These are phyloP conservation scores for Picochlorum sp. DNA, from an alignment of 139 green algal genomes.

Conservation along the genomic window DNA sequence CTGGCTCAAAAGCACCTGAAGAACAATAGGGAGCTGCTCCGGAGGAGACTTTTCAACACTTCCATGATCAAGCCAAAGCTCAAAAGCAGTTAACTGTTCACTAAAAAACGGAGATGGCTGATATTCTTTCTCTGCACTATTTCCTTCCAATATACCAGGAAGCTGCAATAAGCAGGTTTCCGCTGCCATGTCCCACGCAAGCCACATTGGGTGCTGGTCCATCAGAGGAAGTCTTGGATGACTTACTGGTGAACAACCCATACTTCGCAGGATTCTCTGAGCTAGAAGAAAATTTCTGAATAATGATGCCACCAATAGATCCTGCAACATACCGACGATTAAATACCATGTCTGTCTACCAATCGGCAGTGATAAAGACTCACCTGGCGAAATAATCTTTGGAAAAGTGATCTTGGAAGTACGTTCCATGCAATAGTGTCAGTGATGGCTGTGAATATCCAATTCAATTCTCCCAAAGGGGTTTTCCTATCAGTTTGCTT, in stretches of 20 bases:
- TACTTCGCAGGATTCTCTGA: constrained; percentile 87
- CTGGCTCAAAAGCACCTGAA: constrained; percentile 96
- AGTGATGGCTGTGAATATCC: constrained; percentile 99
- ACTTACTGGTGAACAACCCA: constrained; percentile 59
- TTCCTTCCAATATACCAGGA: constrained; percentile 32
- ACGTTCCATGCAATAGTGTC: constrained; percentile 99
- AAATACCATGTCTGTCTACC: constrained; percentile 10
- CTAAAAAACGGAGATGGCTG: constrained; percentile 81
- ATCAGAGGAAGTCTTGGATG: constrained; percentile 84
- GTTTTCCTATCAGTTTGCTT: constrained; percentile 94
- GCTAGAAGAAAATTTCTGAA: constrained; percentile 99
- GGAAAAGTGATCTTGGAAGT: constrained; percentile 88
- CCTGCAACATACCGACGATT: constrained; percentile 32
- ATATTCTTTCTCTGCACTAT: constrained; percentile 24
- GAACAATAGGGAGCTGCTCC: constrained; percentile 97
- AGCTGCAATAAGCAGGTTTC: constrained; percentile 91
- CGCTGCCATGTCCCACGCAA: constrained; percentile 91
- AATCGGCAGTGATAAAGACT: no score
- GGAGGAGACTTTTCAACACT: constrained; percentile 73
- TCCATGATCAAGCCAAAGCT: constrained; percentile 92
- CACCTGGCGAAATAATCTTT: constrained; percentile 84
- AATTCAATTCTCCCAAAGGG: constrained; percentile 96
- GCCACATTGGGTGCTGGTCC: constrained; percentile 95
- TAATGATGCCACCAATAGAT: constrained; percentile 92
- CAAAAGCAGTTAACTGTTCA: constrained; percentile 97